phyloP scores from a whole-genome alignment of 805 yeast genomes.

The Saturnispora sanitii region DNA sequence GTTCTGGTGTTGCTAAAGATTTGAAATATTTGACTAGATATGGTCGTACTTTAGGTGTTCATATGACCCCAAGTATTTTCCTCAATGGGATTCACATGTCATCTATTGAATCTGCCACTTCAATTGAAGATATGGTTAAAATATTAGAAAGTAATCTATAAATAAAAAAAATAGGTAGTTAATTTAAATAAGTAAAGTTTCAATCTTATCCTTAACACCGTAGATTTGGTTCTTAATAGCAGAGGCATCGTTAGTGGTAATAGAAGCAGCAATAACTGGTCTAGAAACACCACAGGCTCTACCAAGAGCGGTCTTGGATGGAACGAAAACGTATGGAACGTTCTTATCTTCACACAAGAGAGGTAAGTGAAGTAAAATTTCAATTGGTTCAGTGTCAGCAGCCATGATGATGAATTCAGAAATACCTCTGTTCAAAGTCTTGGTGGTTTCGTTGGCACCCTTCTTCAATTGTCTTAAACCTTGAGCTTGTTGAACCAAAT shows the following conservation, averaged over 20 bases:
- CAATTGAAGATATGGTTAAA: conserved; percentile 35
- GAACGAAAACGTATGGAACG: conserved; percentile 98
- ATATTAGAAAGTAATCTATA: conserved; percentile 25
- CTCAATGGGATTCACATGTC: conserved; percentile 57
- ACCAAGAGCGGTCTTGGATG: conserved; percentile 97
- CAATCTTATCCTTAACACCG: conserved; percentile 97
- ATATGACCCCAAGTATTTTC: conserved; percentile 74
- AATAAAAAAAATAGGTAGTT: background rate
- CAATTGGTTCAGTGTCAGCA: conserved; percentile 99
- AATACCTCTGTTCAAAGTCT: conserved; percentile 98
- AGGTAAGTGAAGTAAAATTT: conserved; percentile 94
- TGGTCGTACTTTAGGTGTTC: conserved; percentile 69
- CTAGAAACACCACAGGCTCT: conserved; percentile 99
- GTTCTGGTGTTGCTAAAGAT: conserved; percentile 51
- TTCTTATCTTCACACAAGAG: conserved; percentile 98
- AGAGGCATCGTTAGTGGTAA: conserved; percentile 97
- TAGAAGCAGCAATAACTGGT: conserved; percentile 97
- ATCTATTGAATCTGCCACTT: conserved; percentile 53
- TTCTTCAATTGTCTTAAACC: conserved; percentile 97
- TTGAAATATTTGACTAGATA: conserved; percentile 64
- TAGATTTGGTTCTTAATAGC: conserved; percentile 95
- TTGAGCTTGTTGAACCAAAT: conserved; percentile 96
- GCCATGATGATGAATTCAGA: conserved; percentile 99
- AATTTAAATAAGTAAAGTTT: conserved; percentile 49
- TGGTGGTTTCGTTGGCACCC: conserved; percentile 99